Conservation (phyloP, 495 filamentous ascomycete species). For the Cairneyella variabilis region DNA sequence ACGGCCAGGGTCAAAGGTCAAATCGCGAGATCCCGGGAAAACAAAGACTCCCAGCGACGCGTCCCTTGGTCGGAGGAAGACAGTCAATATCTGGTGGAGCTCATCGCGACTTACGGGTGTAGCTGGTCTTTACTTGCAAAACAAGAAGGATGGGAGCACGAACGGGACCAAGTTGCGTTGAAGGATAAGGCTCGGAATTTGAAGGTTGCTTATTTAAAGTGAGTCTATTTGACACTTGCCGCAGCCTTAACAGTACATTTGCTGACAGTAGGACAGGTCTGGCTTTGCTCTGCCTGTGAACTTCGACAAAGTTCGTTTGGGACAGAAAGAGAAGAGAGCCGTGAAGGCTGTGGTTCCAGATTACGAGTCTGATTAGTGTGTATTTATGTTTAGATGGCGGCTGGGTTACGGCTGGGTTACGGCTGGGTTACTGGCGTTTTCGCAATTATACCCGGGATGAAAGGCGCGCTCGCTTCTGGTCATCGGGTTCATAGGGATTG, state of each 20-base stretch:
- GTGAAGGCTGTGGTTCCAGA: conserved; percentile 33
- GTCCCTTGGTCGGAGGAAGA: conserved; percentile 41
- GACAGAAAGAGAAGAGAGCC: conserved; percentile 42
- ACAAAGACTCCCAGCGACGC: conserved; percentile 38
- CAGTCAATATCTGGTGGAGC: conserved; percentile 42
- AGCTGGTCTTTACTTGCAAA: conserved; percentile 51
- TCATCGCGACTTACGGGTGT: conserved; percentile 43
- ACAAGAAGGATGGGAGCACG: conserved; percentile 31
- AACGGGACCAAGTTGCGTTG: conserved; percentile 49
- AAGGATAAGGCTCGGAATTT: conserved; percentile 66
- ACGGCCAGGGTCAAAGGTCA: conserved; percentile 24
- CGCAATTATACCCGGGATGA: too few species aligned
- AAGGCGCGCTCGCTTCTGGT: too few species aligned
- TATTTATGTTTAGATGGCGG: too few species aligned
- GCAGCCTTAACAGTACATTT: too few species aligned
- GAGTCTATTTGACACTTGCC: too few species aligned
- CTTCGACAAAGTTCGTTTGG: conserved; percentile 46
- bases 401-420: not conserved
- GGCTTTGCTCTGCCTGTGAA: conserved; percentile 38
- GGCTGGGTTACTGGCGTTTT: not conserved
- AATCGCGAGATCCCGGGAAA: conserved; percentile 9
- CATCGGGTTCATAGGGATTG: too few species aligned
- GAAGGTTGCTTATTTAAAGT: conserved; percentile 58
- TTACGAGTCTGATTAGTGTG: too few species aligned
- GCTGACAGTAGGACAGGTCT: too few species aligned